Percentiles rank a stretch among this genome's conserved stretches.
Conservation (phyloP, 441 rosid genomes). For the Populus trichocarpa region DNA sequence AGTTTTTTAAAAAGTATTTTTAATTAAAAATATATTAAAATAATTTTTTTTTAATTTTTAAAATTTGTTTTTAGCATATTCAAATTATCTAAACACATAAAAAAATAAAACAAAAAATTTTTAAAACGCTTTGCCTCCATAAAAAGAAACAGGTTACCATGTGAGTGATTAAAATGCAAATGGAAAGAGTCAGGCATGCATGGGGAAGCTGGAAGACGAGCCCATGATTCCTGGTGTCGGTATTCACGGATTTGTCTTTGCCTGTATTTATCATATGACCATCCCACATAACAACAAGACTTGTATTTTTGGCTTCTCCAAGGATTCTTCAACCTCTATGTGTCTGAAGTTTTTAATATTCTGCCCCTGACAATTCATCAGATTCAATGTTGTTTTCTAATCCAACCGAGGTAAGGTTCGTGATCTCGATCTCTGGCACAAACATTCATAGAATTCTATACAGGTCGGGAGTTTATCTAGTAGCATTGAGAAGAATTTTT, state of each 20-base stretch:
- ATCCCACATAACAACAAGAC: slow-evolving; percentile 24
- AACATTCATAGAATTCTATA: slow-evolving; percentile 1
- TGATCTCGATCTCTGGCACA: slow-evolving; percentile 9
- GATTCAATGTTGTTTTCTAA: slow-evolving; percentile 12
- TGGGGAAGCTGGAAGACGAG: slow-evolving; percentile 21
- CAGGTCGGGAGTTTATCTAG: neutral
- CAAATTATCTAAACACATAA: too few relatives aligned
- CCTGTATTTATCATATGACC: slow-evolving; percentile 21
- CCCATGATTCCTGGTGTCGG: slow-evolving; percentile 42
- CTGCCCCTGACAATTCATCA: slow-evolving; percentile 19
- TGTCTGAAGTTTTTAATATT: neutral
- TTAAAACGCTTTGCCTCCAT: too few relatives aligned
- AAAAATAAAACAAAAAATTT: too few relatives aligned
- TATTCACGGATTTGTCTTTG: slow-evolving; percentile 36
- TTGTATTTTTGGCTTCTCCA: slow-evolving; percentile 21
- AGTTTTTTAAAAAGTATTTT: too few relatives aligned
- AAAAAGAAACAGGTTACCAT: too few relatives aligned
- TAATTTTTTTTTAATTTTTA: too few relatives aligned
- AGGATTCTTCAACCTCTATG: slow-evolving; percentile 27
- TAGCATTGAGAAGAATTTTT: neutral
- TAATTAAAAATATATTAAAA: too few relatives aligned
- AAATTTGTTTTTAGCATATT: too few relatives aligned
- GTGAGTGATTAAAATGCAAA: neutral
- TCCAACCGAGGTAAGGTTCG: neutral
- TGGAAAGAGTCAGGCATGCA: neutral